These are phyloP conservation scores for Leptodontidium sp. DNA, from an alignment of 2,329 filamentous ascomycete genomes.

Conservation along the genomic window DNA sequence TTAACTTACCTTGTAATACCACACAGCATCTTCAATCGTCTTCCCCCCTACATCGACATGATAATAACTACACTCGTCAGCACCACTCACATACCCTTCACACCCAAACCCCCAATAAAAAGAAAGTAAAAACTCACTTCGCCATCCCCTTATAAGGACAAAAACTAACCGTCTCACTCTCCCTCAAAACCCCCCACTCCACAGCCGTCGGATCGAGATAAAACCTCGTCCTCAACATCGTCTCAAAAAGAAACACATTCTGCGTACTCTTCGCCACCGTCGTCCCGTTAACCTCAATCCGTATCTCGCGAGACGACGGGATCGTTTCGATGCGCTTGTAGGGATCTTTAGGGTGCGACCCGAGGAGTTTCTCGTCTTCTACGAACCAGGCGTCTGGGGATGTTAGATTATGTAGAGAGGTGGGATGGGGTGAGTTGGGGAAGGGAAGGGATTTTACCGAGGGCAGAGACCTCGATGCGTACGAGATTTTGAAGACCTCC, in stretches of 20 bases:
- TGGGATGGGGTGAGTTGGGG: not conserved
- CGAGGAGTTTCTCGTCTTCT: slow-evolving; percentile 65
- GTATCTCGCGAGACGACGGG: slow-evolving; percentile 60
- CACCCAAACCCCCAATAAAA: not conserved
- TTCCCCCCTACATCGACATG: slow-evolving; percentile 57
- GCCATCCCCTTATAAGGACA: slow-evolving; percentile 76
- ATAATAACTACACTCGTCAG: slow-evolving; percentile 50
- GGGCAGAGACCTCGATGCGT: slow-evolving; percentile 32
- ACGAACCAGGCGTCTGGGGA: slow-evolving; percentile 55
- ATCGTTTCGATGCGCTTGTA: slow-evolving; percentile 71
- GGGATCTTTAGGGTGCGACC: slow-evolving; percentile 70
- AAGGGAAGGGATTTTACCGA: slow-evolving; percentile 26
- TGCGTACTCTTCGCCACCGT: slow-evolving; percentile 56
- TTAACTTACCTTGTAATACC: slow-evolving; percentile 62
- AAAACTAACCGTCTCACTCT: slow-evolving; percentile 61
- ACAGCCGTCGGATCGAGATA: slow-evolving; percentile 50
- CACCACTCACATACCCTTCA: not conserved
- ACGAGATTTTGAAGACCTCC: slow-evolving; percentile 30
- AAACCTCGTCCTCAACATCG: slow-evolving; percentile 63
- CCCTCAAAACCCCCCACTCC: slow-evolving; percentile 47
- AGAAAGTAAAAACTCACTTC: slow-evolving; percentile 53
- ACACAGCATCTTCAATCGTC: slow-evolving; percentile 60
- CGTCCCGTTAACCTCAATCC: slow-evolving; percentile 56
- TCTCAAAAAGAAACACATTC: slow-evolving; percentile 66
- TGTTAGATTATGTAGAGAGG: not conserved